Conservation (phyloP, 2,329 filamentous ascomycete genomes). For the Moelleriella libera region DNA sequence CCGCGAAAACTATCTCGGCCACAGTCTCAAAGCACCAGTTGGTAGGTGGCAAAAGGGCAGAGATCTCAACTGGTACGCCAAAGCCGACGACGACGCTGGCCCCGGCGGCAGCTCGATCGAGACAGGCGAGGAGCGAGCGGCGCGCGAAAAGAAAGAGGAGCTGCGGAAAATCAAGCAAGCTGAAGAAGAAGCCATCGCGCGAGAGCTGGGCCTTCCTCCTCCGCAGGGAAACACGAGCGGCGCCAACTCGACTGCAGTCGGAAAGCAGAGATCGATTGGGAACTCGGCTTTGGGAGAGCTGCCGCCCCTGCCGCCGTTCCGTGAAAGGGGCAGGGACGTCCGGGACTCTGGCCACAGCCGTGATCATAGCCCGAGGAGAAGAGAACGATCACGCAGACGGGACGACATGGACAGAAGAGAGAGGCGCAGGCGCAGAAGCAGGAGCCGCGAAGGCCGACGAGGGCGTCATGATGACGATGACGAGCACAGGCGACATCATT, state of each 20-base stretch:
- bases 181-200: constrained; percentile 81
- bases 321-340: constrained; percentile 7
- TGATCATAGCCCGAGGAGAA: constrained; percentile 3
- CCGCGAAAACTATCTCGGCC: constrained; percentile 80
- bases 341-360: too few species aligned
- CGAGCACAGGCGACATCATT: constrained; percentile 14
- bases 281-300: constrained; percentile 3
- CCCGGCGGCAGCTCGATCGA: constrained; percentile 28
- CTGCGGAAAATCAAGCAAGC: constrained; percentile 73
- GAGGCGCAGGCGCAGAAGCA: constrained; percentile 20
- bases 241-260: constrained; percentile 56
- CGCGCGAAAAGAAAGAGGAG: constrained; percentile 58
- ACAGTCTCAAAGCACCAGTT: constrained; percentile 83
- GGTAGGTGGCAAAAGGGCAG: constrained; percentile 81
- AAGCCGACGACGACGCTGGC: constrained; percentile 26
- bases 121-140: constrained; percentile 42
- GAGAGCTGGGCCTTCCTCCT: constrained; percentile 66
- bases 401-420: constrained; percentile 16
- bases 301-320: constrained; percentile 9
- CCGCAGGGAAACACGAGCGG: constrained; percentile 43
- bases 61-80: constrained; percentile 51
- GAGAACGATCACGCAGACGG: constrained; percentile 16
- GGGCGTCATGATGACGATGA: constrained; percentile 13
- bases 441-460: constrained; percentile 13
- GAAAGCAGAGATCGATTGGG: constrained; percentile 20